Conservation (phyloP, 108 stramenopile species). For the Cyclotella atomus region DNA sequence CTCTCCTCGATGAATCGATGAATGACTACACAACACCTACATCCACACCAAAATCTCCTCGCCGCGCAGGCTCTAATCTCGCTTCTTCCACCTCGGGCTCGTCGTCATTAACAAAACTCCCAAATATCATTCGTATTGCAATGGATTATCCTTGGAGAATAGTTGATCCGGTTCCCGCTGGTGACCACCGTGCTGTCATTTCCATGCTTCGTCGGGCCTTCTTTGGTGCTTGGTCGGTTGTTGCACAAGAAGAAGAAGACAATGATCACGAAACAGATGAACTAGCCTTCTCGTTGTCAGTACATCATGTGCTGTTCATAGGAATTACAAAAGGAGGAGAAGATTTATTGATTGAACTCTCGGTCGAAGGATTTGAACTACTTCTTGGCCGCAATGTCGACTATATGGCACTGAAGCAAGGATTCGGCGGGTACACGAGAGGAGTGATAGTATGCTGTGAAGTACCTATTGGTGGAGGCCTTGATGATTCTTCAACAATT, state of each 20-base stretch:
- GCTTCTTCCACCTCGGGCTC: neutral
- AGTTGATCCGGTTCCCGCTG: constrained; percentile 29
- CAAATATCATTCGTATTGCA: constrained; percentile 42
- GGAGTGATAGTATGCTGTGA: constrained; percentile 83
- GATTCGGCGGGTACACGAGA: constrained; percentile 69
- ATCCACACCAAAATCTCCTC: neutral
- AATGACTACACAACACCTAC: neutral
- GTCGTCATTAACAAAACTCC: constrained; percentile 19
- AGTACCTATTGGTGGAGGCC: constrained; percentile 5
- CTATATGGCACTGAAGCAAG: constrained; percentile 56
- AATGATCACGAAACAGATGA: constrained; percentile 34
- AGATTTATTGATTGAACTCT: constrained; percentile 81
- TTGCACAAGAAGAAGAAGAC: constrained; percentile 9
- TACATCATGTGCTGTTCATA: constrained; percentile 52
- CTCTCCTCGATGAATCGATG: constrained; percentile 37
- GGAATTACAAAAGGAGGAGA: constrained; percentile 71
- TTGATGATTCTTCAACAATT: neutral
- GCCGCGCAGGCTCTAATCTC: constrained; percentile 27
- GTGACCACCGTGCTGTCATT: constrained; percentile 38
- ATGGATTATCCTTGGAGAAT: constrained; percentile 55
- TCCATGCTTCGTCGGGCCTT: constrained; percentile 67
- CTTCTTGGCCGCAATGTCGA: constrained; percentile 42
- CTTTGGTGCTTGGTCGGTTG: constrained; percentile 36
- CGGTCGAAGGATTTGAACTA: constrained; percentile 68
- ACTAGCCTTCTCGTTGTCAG: constrained; percentile 31